These are phyloP conservation scores for Exophiala oligosperma DNA, from an alignment of 2,329 filamentous ascomycete genomes.

Conservation along the genomic window DNA sequence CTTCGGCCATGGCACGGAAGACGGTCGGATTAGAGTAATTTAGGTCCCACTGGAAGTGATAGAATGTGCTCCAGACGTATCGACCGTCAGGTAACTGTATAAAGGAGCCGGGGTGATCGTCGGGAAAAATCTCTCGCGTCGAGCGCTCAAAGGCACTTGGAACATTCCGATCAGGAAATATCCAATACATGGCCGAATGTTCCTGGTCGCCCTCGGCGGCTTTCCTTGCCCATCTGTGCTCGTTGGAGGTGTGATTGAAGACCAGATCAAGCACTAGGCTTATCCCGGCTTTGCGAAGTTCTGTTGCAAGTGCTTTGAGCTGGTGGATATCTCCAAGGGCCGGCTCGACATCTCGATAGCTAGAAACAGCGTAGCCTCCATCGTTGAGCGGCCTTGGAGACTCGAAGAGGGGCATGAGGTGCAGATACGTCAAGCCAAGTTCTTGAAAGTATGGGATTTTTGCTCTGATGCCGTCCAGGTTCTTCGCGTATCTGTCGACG, in stretches of 20 bases:
- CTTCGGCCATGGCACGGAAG: constrained; percentile 28
- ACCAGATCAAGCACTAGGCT: constrained; percentile 27
- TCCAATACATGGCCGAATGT: constrained; percentile 30
- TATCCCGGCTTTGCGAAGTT: constrained; percentile 27
- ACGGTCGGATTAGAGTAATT: constrained; percentile 29
- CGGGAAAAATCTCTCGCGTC: constrained; percentile 28
- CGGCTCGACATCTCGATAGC: constrained; percentile 27
- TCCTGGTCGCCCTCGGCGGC: constrained; percentile 27
- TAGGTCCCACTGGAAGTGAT: constrained; percentile 29
- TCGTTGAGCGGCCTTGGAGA: constrained; percentile 27
- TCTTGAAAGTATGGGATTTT: constrained; percentile 29
- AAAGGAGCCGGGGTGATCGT: constrained; percentile 29
- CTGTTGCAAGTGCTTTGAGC: constrained; percentile 23
- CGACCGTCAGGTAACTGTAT: constrained; percentile 28
- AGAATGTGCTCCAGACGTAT: constrained; percentile 28
- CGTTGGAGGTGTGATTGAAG: constrained; percentile 30
- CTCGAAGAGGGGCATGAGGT: constrained; percentile 28
- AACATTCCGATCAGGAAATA: constrained; percentile 28
- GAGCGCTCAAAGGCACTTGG: constrained; percentile 25
- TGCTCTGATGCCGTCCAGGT: constrained; percentile 23
- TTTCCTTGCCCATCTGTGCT: constrained; percentile 27
- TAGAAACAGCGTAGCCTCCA: constrained; percentile 28
- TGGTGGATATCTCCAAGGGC: constrained; percentile 23
- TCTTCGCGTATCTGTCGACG: constrained; percentile 27
- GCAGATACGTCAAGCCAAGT: constrained; percentile 28